Evolutionary conservation across 73 alveolate genomes (phyloP).

Genomic region (Paramecium tetraurelia): DNA sequence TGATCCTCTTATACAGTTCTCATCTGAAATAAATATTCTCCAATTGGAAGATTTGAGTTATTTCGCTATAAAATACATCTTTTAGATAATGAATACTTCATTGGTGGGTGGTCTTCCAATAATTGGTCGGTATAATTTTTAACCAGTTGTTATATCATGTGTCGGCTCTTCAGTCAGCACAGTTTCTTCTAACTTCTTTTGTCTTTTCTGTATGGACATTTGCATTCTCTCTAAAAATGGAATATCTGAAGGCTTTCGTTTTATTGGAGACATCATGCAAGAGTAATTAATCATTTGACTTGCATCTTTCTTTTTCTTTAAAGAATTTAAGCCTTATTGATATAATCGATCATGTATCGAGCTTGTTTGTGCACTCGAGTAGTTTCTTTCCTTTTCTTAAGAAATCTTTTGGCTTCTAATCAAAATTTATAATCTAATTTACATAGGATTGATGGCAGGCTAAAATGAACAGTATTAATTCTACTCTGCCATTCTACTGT

Average conservation of each 20-base stretch:
- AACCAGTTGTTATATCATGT: not conserved
- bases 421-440: not conserved
- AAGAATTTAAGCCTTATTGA: not conserved
- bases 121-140: not conserved
- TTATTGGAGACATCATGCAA: not conserved
- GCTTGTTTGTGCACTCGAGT: not conserved
- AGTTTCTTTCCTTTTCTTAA: not conserved
- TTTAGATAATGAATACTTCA: not conserved
- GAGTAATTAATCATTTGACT: not conserved
- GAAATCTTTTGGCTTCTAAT: slow-evolving; percentile 10
- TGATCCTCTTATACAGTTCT: not conserved
- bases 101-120: not conserved
- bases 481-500: not conserved
- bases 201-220: not conserved
- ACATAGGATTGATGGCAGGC: not conserved
- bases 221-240: slow-evolving; percentile 38
- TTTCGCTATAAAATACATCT: not conserved
- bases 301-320: not conserved
- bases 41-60: not conserved
- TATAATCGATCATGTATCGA: not conserved
- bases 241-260: not conserved
- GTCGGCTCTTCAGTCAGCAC: not conserved
- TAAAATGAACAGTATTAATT: not conserved
- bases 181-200: not conserved
- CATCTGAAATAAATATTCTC: not conserved